Base-by-base conservation (phyloP, 169 alveolate genomes). In the Fabrea salina region DNA sequence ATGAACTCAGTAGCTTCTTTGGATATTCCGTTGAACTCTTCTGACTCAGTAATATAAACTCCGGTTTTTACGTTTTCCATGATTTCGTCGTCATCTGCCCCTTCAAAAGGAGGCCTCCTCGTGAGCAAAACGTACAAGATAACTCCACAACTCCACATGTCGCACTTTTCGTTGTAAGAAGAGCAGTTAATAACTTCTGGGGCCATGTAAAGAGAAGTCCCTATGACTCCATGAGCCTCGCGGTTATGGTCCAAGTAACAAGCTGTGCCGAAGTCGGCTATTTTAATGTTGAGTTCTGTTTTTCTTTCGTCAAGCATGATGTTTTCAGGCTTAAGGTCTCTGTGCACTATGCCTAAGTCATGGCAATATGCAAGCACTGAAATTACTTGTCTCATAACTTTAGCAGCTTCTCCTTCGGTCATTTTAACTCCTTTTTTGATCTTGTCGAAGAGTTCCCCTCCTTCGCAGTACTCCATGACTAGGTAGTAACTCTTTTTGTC, bases 131-230 rank as follows among this genome's bases (percentile, higher is more conserved):
- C 75, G 57, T 74, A 82, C 25, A 82, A 61, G 5, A 82, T 72
- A 41, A 82, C 78, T 32, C 86, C 81, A 32, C 75, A 76, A 53
- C 91, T 78, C 74, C 86, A 85, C 66, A 83, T 58, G 66, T 79
- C 86, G 58, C 86, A 58, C 72, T 85, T 61, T 78, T 91, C 79
- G 41, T 30, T 32, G 79, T 77, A 72, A 37, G 57, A 68, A 51
- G 56, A 56, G 67, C 75, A 32, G 64, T 75, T 64, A 84, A 82
- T 41, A 78, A 85, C 85, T 82, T 91, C 96, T 39, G 96, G 96
- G n/a, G 96, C 91, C 72, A 91, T 84, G 82, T 87, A 91, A 83
- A 86, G 85, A 64, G 89, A 81, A 2, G 95, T 91, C 44, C 96
- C 96, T 51, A 85, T 88, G 5, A 82, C 72, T 22, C 76, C 89